These are phyloP conservation scores for Thelonectria rubi DNA, from an alignment of 2,329 filamentous ascomycete genomes.

Conservation along the genomic window DNA sequence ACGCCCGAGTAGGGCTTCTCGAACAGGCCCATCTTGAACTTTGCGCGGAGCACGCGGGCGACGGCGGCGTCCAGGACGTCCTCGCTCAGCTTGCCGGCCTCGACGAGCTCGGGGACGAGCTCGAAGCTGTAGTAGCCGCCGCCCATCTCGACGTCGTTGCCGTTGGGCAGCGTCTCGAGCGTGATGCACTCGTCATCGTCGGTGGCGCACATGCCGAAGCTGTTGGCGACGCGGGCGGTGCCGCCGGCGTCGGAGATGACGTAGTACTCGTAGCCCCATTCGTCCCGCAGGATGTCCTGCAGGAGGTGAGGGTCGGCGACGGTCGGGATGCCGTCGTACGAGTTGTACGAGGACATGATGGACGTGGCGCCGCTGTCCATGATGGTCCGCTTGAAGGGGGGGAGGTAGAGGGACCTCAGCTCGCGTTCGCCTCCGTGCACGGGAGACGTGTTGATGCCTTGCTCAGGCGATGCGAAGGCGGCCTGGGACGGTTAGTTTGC, in stretches of 20 bases:
- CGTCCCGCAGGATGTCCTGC: constrained; percentile 72
- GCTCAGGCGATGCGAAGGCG: constrained; percentile 73
- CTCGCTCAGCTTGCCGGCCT: constrained; percentile 67
- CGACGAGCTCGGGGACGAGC: constrained; percentile 71
- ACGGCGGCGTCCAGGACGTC: constrained; percentile 72
- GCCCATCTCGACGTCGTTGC: constrained; percentile 80
- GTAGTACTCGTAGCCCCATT: constrained; percentile 79
- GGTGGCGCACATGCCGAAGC: constrained; percentile 69
- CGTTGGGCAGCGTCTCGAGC: constrained; percentile 69
- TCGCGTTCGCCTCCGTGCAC: constrained; percentile 63
- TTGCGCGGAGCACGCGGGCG: constrained; percentile 69
- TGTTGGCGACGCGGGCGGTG: constrained; percentile 71
- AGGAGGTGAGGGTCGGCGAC: constrained; percentile 72
- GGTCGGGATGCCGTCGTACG: constrained; percentile 76
- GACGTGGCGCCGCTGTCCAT: constrained; percentile 73
- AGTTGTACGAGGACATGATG: constrained; percentile 80
- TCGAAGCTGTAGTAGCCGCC: constrained; percentile 77
- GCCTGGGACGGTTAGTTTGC: constrained; percentile 46
- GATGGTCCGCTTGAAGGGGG: constrained; percentile 73
- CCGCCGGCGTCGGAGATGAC: constrained; percentile 72
- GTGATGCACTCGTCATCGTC: constrained; percentile 72
- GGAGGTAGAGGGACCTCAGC: constrained; percentile 65
- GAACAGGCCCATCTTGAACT: constrained; percentile 76
- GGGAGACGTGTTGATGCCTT: constrained; percentile 74
- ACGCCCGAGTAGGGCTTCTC: constrained; percentile 73